A percentile compares a stretch with the other conserved stretches of the same genome.
Evolutionary conservation across 257 asterid genomes (phyloP).

Genomic region (Haberlea rhodopensis): DNA sequence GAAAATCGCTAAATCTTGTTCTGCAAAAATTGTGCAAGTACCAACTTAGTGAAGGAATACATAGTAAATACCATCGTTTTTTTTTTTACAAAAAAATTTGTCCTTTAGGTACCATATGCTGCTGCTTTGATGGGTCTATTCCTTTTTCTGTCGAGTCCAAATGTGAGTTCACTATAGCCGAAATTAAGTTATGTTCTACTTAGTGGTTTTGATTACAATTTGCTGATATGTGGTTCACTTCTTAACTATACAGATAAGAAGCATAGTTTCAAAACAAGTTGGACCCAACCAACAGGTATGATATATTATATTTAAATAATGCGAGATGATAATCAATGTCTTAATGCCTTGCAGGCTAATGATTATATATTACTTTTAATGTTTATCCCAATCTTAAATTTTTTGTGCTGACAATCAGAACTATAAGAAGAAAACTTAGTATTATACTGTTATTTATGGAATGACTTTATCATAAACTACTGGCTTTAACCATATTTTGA

Average conservation of each 20-base stretch:
- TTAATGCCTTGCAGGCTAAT: background rate
- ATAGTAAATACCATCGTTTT: background rate
- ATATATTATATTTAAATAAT: background rate
- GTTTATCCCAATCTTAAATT: background rate
- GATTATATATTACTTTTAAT: background rate
- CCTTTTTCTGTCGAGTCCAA: conserved; percentile 40
- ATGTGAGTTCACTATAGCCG: conserved; percentile 31
- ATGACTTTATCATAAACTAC: background rate
- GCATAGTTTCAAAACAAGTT: conserved; percentile 79
- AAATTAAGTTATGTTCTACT: conserved; percentile 20
- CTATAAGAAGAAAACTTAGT: too few relatives aligned
- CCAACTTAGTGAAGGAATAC: background rate
- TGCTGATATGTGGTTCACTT: conserved; percentile 35
- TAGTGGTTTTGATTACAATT: conserved; percentile 25
- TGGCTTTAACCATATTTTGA: too few relatives aligned
- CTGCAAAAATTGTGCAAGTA: background rate
- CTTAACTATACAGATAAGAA: conserved; percentile 48
- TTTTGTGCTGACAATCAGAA: background rate
- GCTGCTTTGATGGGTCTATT: conserved; percentile 44
- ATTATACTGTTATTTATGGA: background rate
- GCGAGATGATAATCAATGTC: background rate
- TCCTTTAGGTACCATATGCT: conserved; percentile 68
- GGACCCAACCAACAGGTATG: conserved; percentile 76
- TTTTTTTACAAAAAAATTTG: too few relatives aligned
- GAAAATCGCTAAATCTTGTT: background rate